Conservation (phyloP, 75 land plant genomes). For the Ceratopteris richardii region DNA sequence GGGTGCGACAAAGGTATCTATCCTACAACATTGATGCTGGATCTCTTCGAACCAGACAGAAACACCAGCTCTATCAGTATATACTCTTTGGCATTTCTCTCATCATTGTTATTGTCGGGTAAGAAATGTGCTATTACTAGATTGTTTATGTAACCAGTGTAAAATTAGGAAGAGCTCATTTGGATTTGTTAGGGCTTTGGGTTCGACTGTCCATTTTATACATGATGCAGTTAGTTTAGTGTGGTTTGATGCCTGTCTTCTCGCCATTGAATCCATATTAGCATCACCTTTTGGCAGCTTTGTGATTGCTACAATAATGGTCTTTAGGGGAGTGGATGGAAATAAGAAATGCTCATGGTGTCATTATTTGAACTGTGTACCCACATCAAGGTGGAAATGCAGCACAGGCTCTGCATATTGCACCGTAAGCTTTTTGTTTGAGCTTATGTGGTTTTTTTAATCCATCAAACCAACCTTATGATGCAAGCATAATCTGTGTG, state of each 20-base stretch:
- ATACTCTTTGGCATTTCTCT: conserved; percentile 44
- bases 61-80: conserved; percentile 60
- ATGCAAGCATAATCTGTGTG: too few relatives aligned
- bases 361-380: conserved; percentile 81
- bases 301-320: conserved; percentile 44
- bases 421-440: conserved; percentile 10
- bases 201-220: too few relatives aligned
- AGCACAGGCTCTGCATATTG: conserved; percentile 27
- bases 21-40: conserved; percentile 12
- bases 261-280: background rate
- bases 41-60: conserved; percentile 24
- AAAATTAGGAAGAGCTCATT: too few relatives aligned
- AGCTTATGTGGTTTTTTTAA: background rate
- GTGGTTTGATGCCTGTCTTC: background rate
- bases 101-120: conserved; percentile 64
- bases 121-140: conserved; percentile 16
- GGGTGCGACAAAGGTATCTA: conserved; percentile 38
- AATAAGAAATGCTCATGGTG: conserved; percentile 91
- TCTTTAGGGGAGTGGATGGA: conserved; percentile 51
- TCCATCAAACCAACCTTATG: too few relatives aligned
- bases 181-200: too few relatives aligned
- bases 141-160: background rate
- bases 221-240: too few relatives aligned
- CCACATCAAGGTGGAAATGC: conserved; percentile 75
- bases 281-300: conserved; percentile 33